Base-by-base conservation (phyloP, 805 yeast species). In the Candida endomychidarum region DNA sequence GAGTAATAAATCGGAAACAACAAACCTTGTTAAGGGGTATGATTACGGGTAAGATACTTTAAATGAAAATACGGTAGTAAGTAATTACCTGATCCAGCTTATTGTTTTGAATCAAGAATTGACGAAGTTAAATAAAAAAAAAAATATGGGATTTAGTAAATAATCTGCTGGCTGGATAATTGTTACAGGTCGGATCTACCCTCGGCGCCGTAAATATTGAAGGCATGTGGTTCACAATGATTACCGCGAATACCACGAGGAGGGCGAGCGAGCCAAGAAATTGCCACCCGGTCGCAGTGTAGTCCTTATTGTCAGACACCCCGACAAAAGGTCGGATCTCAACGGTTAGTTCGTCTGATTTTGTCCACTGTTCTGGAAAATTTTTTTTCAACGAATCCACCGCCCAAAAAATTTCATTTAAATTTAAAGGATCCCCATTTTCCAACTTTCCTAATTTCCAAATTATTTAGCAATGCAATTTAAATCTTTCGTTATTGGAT, bases 401-500 rank as follows among this genome's bases (percentile, higher is more conserved):
- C 32, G 43, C 39, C 36, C 37, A 33, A 38, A 38, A 25, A 19
- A 30, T 32, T 40, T 34, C 35, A 34, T 40, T 40, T 40, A 39
- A 39, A 39, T 34, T 16, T 34, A 22, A 14, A 23, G 17, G 23
- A 23, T 40, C 39, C 39, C 43, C 39, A 17, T 34, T 34, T 40
- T 34, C 24, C 9, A 11, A 33, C 10, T 22, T 33, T 32, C n/a
- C 26, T 22, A 12, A 24, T 27, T 4, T 23, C 21, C 3, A 5
- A 6, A 18, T 29, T 5, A 14, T 18, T 17, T 14, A 23, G 21
- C 15, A 34, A 79, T 80, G 84, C 83, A 77, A 70, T 65, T 77
- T 67, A 78, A 72, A 65, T 64, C 75, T 47, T 54, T 74, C 56
- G 55, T 76, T 49, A 65, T 72, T 46, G 56, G 70, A 49, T 69